A percentile compares a stretch with the other conserved stretches of the same genome.
Evolutionary conservation across 2,329 filamentous ascomycete species (phyloP).

Genomic region (Pyrenophora teres): DNA sequence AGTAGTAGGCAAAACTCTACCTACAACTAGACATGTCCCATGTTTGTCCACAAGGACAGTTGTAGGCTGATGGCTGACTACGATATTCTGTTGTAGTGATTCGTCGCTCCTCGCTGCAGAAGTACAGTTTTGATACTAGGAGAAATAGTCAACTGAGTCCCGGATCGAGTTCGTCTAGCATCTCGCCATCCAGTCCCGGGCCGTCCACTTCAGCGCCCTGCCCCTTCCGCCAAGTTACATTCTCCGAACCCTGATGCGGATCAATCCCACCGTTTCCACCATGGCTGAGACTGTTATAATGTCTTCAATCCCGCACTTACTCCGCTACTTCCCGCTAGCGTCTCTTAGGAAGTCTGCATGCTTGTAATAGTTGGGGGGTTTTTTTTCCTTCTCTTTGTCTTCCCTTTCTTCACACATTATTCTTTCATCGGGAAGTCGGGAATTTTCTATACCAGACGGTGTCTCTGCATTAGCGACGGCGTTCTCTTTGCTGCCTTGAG

Average conservation of each 20-base stretch:
- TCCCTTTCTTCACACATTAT: slow-evolving; percentile 10
- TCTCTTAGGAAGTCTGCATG: slow-evolving; percentile 5
- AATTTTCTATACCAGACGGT: slow-evolving; percentile 13
- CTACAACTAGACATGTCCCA: slow-evolving; percentile 28
- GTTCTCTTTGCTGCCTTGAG: slow-evolving; percentile 14
- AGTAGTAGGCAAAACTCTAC: slow-evolving; percentile 43
- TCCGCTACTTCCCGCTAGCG: slow-evolving; percentile 1
- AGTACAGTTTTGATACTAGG: neutral
- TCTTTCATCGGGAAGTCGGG: neutral
- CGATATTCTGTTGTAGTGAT: slow-evolving; percentile 2
- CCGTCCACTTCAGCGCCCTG: neutral
- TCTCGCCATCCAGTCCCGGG: neutral
- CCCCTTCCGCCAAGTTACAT: slow-evolving; percentile 2
- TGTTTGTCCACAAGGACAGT: neutral
- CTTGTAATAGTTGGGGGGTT: neutral
- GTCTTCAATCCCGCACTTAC: neutral
- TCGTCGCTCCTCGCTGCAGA: slow-evolving; percentile 10
- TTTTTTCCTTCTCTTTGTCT: neutral
- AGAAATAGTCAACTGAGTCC: neutral
- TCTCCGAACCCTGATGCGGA: slow-evolving; percentile 19
- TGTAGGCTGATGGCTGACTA: slow-evolving; percentile 10
- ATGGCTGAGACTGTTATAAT: neutral
- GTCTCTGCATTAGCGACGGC: slow-evolving; percentile 41
- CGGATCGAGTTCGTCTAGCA: neutral
- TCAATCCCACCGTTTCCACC: neutral